These are phyloP conservation scores for Priceomyces melissophilus DNA, from an alignment of 805 yeast genomes.

Conservation along the genomic window DNA sequence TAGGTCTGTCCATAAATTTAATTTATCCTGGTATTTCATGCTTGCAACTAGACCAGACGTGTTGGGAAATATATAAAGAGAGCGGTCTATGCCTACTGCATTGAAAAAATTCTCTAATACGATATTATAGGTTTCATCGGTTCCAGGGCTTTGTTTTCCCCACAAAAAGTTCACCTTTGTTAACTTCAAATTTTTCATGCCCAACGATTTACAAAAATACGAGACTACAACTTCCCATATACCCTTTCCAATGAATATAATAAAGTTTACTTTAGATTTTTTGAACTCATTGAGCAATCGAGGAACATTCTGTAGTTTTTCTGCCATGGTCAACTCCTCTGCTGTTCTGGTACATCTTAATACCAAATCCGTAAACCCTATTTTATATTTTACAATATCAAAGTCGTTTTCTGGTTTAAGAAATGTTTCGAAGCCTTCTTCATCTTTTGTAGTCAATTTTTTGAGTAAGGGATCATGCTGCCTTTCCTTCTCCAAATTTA, in stretches of 20 bases:
- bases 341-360: constrained; percentile 60
- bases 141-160: constrained; percentile 40
- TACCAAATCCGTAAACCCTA: constrained; percentile 74
- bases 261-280: constrained; percentile 32
- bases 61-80: constrained; percentile 61
- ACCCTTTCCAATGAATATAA: constrained; percentile 70
- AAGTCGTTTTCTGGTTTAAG: constrained; percentile 39
- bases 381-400: constrained; percentile 36
- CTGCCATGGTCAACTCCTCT: constrained; percentile 47
- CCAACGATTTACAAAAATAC: constrained; percentile 20
- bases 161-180: constrained; percentile 41
- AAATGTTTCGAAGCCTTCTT: constrained; percentile 4
- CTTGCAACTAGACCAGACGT: constrained; percentile 69
- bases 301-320: constrained; percentile 55
- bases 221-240: constrained; percentile 63
- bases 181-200: constrained; percentile 23
- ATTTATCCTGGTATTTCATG: constrained; percentile 43
- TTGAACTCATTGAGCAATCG: constrained; percentile 45
- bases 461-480: constrained; percentile 11
- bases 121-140: constrained; percentile 18
- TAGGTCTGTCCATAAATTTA: constrained; percentile 47
- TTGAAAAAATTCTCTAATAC: constrained; percentile 15
- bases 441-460: constrained; percentile 10
- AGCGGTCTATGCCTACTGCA: constrained; percentile 14
- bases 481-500: constrained; percentile 2